Evolutionary conservation across 805 yeast species (phyloP).

Genomic region (Kluyveromyces aestuarii): DNA sequence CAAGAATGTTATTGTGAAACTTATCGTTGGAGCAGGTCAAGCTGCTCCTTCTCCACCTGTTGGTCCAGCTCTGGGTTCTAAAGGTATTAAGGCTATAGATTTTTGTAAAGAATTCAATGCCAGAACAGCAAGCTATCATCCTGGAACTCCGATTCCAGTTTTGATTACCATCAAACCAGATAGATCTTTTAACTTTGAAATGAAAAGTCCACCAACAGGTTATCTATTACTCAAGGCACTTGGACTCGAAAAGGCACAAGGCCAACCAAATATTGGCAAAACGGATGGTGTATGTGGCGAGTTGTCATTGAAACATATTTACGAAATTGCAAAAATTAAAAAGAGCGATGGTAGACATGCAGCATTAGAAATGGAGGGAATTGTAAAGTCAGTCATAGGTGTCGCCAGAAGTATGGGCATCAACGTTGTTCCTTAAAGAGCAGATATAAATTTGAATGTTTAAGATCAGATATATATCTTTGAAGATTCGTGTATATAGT

Average conservation of each 20-base stretch:
- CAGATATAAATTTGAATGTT: background rate
- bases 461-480: background rate
- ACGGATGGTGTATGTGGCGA: constrained; percentile 43
- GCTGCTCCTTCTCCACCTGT: constrained; percentile 99
- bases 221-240: constrained; percentile 70
- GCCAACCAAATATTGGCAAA: constrained; percentile 32
- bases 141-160: constrained; percentile 88
- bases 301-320: constrained; percentile 75
- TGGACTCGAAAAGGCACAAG: constrained; percentile 70
- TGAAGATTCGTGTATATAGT: background rate
- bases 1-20: constrained; percentile 68
- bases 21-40: constrained; percentile 93
- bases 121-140: constrained; percentile 76
- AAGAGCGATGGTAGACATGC: constrained; percentile 76
- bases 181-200: constrained; percentile 74
- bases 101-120: constrained; percentile 98
- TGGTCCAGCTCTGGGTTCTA: constrained; percentile 97
- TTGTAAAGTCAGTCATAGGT: constrained; percentile 74
- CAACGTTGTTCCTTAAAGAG: constrained; percentile 51
- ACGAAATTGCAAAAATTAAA: constrained; percentile 91
- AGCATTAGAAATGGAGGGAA: constrained; percentile 57
- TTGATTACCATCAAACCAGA: constrained; percentile 84
- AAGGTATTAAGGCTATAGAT: constrained; percentile 97
- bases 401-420: constrained; percentile 90
- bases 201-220: constrained; percentile 87